Base-by-base conservation (phyloP, 139 green algal species). In the Asterochloris sp. region DNA sequence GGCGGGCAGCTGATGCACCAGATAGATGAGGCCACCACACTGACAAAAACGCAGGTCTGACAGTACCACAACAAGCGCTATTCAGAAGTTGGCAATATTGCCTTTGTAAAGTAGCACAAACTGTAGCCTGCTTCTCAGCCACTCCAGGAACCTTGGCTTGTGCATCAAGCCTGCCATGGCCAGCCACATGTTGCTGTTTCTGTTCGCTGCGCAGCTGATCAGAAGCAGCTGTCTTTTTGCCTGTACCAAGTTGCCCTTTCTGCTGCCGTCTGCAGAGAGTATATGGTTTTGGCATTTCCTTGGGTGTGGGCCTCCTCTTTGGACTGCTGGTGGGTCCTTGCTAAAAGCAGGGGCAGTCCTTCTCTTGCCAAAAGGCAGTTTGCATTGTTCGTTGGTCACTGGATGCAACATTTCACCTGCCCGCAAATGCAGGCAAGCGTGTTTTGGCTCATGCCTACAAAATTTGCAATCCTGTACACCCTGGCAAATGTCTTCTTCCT, bases 271-370 rank as follows among this genome's bases (percentile, higher is more conserved):
- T 47, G 79, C 83, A 89, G 85, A 76, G 87, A 38, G 74, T 85
- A 0, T 86, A 90, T 64, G 89, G 89, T 12, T 92, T 92, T 80
- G 80, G 26, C 9, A 81, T 88, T 14, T 91, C 84, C 67, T 83
- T 93, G 13, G 90, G 87, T 17, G 17, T 94, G 26, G 91, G 88
- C 66, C 80, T 94, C 19, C 71, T 94, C n/a, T 84, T 94, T 76
- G 87, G 73, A 27, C 87, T 92, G 77, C 79, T 94, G 84, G 91
- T 92, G 29, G 26, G 83, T 23, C 24, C 27, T 62, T 11, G 66
- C 26, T 71, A 29, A 68, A 10, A n/a, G 38, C 27, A 23, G 47
- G 68, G n/a, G 60, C 67, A 16, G 11, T 28, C 10, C 16, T 23
- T 24, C 12, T 71, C 24, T 26, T 79, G 1, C 27, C 10, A 23